Evolutionary conservation across 768 basidiomycete genomes (phyloP), one percentile per base, ranked within the genome.

Genomic region (Suillus sp.): DNA sequence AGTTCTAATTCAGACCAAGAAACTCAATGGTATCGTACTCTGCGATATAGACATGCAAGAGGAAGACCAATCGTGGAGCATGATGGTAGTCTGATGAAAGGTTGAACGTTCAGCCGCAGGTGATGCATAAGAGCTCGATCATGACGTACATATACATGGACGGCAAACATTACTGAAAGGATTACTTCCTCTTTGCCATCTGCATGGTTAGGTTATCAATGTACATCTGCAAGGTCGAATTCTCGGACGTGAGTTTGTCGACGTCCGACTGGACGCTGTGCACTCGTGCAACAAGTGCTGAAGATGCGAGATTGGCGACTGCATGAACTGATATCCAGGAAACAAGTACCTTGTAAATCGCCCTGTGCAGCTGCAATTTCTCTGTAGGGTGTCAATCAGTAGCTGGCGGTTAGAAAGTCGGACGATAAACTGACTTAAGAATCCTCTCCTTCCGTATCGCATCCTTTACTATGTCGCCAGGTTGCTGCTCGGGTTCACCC

Each of bases 161-260:
- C 35, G 37, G 22, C 54, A 25, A 14, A 25, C 22, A 3, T 1
- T 6, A 27, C 22, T 14, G 5, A 6, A 35, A 37, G 16, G 2
- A 16, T 83, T 75, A 91, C 74, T 89, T 84, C 65, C 91, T 80
- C 72, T 87, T 91, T 35, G 91, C 89, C 87, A 93, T 91, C 74
- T 95, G 93, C 69, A 91, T 81, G 0, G 93, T 94, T 69, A 95
- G 72, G 68, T 95, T 95, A 72, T 95, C 92, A 70, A 93, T 93
- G 71, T 95, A 95, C 86, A 88, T 90, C 71, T 95, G 92, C 61
- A 95, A 77, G 7, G 88, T 93, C 62, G 88, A 87, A 66, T 95
- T 95, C 57, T 88, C 90, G 4, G 91, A 90, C 1, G 81, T 77
- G 25, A 95, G 80, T 74, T 91, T 93, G 65, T 93, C 90, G n/a